phyloP scores from a whole-genome alignment of 2,329 filamentous ascomycete species.

The Calonectria hawksworthii region DNA sequence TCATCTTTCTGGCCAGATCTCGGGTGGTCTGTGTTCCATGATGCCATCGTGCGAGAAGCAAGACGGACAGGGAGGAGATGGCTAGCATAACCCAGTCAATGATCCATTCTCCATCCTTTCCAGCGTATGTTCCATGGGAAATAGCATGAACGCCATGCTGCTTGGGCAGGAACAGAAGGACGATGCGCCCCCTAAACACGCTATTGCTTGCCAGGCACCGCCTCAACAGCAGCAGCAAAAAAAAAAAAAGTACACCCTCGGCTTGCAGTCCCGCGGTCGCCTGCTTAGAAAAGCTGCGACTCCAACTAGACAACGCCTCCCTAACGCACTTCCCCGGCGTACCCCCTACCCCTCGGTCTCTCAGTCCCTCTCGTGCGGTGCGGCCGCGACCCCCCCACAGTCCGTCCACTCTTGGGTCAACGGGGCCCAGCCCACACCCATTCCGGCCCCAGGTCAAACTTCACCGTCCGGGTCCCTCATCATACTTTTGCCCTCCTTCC shows the following conservation, averaged over 20 bases:
- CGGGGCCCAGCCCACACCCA: slow-evolving; percentile 41
- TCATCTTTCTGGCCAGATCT: slow-evolving; percentile 23
- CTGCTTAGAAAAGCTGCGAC: slow-evolving; percentile 2
- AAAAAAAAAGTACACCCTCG: not conserved
- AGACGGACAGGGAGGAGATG: not conserved
- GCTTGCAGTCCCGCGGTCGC: slow-evolving; percentile 3
- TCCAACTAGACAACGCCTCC: not conserved
- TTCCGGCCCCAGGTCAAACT: slow-evolving; percentile 47
- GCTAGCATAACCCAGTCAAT: slow-evolving; percentile 4
- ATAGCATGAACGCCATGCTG: slow-evolving; percentile 1
- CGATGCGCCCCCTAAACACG: not conserved
- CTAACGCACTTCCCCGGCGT: not conserved
- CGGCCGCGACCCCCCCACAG: slow-evolving; percentile 19
- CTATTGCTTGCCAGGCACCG: not conserved
- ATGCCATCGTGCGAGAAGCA: slow-evolving; percentile 21
- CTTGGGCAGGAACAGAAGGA: not conserved
- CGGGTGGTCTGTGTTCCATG: slow-evolving; percentile 22
- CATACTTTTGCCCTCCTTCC: slow-evolving; percentile 37
- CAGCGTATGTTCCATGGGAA: slow-evolving; percentile 12
- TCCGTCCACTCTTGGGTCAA: slow-evolving; percentile 34
- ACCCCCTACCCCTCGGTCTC: not conserved
- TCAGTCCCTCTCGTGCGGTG: slow-evolving; percentile 18
- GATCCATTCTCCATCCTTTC: not conserved
- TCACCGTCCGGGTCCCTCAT: slow-evolving; percentile 43
- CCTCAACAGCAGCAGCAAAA: not conserved